These are phyloP conservation scores for Smittium mucronatum DNA, from an alignment of 371 early-diverging fungal species.

Conservation along the genomic window DNA sequence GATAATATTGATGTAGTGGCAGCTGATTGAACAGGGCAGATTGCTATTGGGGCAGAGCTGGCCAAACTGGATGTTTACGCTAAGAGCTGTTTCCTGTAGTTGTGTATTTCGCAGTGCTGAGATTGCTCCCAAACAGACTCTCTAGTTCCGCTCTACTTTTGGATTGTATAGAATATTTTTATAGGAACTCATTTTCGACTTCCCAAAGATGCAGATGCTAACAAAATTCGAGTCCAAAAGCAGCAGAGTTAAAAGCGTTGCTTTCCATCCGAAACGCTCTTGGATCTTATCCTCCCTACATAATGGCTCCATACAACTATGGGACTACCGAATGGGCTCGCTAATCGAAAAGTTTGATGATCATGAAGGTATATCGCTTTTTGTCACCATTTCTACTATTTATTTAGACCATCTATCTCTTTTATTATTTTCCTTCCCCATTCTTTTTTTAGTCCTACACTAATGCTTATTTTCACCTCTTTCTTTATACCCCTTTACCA, in stretches of 20 bases:
- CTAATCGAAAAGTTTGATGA: slow-evolving; percentile 93
- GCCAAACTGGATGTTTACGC: too few relatives aligned
- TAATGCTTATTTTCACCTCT: background rate
- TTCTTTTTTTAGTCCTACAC: background rate
- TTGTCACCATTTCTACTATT: background rate
- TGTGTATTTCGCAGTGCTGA: too few relatives aligned
- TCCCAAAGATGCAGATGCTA: slow-evolving; percentile 12
- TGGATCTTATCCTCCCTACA: slow-evolving; percentile 96
- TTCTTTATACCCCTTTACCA: slow-evolving; percentile 18
- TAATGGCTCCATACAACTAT: slow-evolving; percentile 95
- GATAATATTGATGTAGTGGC: too few relatives aligned
- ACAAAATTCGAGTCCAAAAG: slow-evolving; percentile 92
- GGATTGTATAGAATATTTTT: too few relatives aligned
- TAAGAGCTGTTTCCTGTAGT: too few relatives aligned
- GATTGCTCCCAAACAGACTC: too few relatives aligned
- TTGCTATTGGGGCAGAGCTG: too few relatives aligned
- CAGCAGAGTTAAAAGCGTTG: slow-evolving; percentile 93
- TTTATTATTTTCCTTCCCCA: background rate
- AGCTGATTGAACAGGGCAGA: too few relatives aligned
- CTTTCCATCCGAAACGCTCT: slow-evolving; percentile 96
- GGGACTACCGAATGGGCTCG: slow-evolving; percentile 98
- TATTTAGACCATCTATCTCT: background rate
- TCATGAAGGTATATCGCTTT: slow-evolving; percentile 72
- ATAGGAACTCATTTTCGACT: too few relatives aligned
- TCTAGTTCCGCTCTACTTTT: too few relatives aligned